Evolutionary conservation across 2,329 filamentous ascomycete genomes (phyloP).

Genomic region (Penicillium sp.): DNA sequence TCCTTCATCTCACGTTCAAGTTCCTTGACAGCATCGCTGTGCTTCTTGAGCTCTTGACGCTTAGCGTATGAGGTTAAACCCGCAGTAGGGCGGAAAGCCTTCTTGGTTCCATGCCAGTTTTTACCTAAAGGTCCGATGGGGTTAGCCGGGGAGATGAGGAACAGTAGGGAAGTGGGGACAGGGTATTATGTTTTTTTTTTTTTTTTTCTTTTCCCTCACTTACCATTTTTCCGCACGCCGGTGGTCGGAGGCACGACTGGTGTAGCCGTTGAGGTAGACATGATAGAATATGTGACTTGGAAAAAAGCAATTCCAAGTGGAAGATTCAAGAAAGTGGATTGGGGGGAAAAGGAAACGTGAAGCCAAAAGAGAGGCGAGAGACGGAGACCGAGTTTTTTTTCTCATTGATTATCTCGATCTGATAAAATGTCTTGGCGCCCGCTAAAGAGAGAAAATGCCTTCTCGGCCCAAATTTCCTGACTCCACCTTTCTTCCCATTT

Average conservation of each 20-base stretch:
- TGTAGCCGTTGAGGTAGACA: constrained; percentile 45
- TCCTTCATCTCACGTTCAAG: constrained; percentile 95
- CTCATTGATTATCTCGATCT: constrained; percentile 41
- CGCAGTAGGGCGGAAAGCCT: constrained; percentile 77
- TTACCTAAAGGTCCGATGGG: constrained; percentile 64
- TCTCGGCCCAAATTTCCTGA: constrained; percentile 11
- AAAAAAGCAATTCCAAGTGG: background rate
- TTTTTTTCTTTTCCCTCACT: constrained; percentile 20
- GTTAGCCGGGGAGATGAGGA: constrained; percentile 16
- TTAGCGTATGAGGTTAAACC: constrained; percentile 78
- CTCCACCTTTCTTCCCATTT: constrained; percentile 10
- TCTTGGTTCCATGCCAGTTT: constrained; percentile 84
- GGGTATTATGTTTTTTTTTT: background rate
- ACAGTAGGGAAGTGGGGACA: constrained; percentile 15
- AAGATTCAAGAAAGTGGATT: background rate
- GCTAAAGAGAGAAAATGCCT: constrained; percentile 16
- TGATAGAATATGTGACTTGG: constrained; percentile 29
- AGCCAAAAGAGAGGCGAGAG: constrained; percentile 5
- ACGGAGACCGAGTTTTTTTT: constrained; percentile 13
- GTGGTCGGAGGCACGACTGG: constrained; percentile 32
- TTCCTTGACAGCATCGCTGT: constrained; percentile 76
- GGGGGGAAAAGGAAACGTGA: constrained; percentile 1
- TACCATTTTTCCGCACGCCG: constrained; percentile 85
- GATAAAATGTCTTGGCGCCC: constrained; percentile 43
- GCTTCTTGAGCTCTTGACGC: constrained; percentile 68